phyloP scores from a whole-genome alignment of 2,329 filamentous ascomycete genomes.

The Periconia digitata region DNA sequence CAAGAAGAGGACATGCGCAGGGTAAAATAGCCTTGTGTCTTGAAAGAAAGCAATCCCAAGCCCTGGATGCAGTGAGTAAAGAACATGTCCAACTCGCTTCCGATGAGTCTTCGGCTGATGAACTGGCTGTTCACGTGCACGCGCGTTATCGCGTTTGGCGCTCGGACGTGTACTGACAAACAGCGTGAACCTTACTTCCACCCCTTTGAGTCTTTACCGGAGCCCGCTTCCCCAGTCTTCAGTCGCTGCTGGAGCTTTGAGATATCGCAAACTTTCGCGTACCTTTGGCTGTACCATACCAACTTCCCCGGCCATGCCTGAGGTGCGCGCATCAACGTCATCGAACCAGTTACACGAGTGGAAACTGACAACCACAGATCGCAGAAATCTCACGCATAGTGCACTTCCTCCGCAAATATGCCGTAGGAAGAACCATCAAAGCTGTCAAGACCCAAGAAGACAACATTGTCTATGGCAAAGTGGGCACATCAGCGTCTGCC shows the following conservation, averaged over 20 bases:
- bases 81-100: too few species aligned
- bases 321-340: slow-evolving; percentile 26
- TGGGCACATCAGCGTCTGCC: slow-evolving; percentile 73
- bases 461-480: slow-evolving; percentile 85
- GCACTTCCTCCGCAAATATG: slow-evolving; percentile 77
- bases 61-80: too few species aligned
- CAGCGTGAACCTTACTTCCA: too few species aligned
- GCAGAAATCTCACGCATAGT: slow-evolving; percentile 76
- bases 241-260: slow-evolving; percentile 16
- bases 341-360: not conserved
- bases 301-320: slow-evolving; percentile 32
- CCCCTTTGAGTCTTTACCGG: too few species aligned
- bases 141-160: too few species aligned
- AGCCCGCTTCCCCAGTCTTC: slow-evolving; percentile 22
- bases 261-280: slow-evolving; percentile 7
- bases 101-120: too few species aligned
- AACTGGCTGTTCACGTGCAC: too few species aligned
- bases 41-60: too few species aligned
- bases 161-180: too few species aligned
- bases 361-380: slow-evolving; percentile 40
- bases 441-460: slow-evolving; percentile 75
- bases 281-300: not conserved
- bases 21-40: too few species aligned
- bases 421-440: slow-evolving; percentile 80
- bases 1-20: too few species aligned